Conservation (phyloP, 768 basidiomycete species). For the Mycena capillaripes region DNA sequence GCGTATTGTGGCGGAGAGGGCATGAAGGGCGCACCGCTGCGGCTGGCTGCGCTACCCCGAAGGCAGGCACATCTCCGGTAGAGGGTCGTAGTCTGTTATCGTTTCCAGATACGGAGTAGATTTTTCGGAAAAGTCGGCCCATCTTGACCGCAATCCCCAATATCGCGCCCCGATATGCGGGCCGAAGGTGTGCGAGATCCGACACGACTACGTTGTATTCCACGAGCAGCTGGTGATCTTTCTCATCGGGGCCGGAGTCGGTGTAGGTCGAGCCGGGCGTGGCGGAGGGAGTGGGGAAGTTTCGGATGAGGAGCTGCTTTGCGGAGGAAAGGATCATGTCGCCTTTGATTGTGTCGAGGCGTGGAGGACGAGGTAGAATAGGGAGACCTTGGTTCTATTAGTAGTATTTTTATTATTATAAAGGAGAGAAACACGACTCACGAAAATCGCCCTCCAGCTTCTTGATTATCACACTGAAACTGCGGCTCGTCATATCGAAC, state of each 20-base stretch:
- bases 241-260: constrained; percentile 87
- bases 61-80: constrained; percentile 75
- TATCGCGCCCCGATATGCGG: constrained; percentile 83
- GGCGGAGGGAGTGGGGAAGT: constrained; percentile 84
- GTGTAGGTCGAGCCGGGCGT: constrained; percentile 90
- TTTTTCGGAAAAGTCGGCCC: constrained; percentile 77
- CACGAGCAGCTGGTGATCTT: constrained; percentile 87
- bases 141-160: constrained; percentile 88
- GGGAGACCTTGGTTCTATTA: constrained; percentile 73
- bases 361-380: constrained; percentile 95
- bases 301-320: constrained; percentile 88
- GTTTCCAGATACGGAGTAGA: constrained; percentile 70
- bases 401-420: neutral
- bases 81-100: constrained; percentile 88
- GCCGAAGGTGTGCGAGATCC: constrained; percentile 79
- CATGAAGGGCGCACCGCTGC: constrained; percentile 86
- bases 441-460: constrained; percentile 96
- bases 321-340: constrained; percentile 94
- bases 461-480: constrained; percentile 95
- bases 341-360: constrained; percentile 99
- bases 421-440: too few species aligned
- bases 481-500: constrained; percentile 89
- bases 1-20: constrained; percentile 92
- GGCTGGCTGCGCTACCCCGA: neutral
- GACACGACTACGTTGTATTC: constrained; percentile 87